A percentile compares a stretch with the other conserved stretches of the same genome.
phyloP scores from a whole-genome alignment of 345 rosid genomes.

The Aquilaria malaccensis region DNA sequence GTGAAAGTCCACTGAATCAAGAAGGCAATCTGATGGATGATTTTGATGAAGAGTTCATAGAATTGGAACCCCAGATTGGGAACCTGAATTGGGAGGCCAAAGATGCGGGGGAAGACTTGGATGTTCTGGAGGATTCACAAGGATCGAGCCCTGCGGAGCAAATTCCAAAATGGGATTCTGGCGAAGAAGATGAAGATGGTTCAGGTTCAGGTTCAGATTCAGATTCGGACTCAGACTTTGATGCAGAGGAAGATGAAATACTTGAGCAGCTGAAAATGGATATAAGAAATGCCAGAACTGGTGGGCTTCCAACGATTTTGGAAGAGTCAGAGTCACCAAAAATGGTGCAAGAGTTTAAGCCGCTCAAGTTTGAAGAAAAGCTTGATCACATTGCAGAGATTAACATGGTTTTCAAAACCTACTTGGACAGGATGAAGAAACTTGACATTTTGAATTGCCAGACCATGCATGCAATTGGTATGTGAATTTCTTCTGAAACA shows the following conservation, averaged over 20 bases:
- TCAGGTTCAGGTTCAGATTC: slow-evolving; percentile 4
- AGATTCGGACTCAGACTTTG: slow-evolving; percentile 27
- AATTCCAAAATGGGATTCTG: too few relatives aligned
- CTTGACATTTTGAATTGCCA: slow-evolving; percentile 69
- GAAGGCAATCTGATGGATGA: slow-evolving; percentile 14
- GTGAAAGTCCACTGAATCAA: not conserved
- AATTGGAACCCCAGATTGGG: slow-evolving; percentile 26
- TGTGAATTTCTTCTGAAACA: slow-evolving; percentile 9
- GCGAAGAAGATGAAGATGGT: too few relatives aligned
- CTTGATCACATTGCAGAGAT: slow-evolving; percentile 40
- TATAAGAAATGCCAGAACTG: slow-evolving; percentile 50
- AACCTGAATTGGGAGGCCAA: slow-evolving; percentile 10
- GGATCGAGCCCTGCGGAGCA: not conserved
- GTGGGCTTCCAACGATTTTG: slow-evolving; percentile 71
- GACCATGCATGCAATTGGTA: slow-evolving; percentile 65
- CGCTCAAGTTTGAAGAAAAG: slow-evolving; percentile 47
- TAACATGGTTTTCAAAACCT: slow-evolving; percentile 59
- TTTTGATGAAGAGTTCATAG: slow-evolving; percentile 46
- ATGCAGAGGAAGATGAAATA: slow-evolving; percentile 46
- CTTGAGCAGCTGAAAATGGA: slow-evolving; percentile 61
- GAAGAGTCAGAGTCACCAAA: slow-evolving; percentile 61
- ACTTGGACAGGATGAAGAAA: slow-evolving; percentile 61
- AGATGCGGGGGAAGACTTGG: slow-evolving; percentile 8
- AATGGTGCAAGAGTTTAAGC: slow-evolving; percentile 37
- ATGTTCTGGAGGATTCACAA: slow-evolving; percentile 8